Base-by-base conservation (phyloP, 2,329 filamentous ascomycete species). In the Beauveria australis region DNA sequence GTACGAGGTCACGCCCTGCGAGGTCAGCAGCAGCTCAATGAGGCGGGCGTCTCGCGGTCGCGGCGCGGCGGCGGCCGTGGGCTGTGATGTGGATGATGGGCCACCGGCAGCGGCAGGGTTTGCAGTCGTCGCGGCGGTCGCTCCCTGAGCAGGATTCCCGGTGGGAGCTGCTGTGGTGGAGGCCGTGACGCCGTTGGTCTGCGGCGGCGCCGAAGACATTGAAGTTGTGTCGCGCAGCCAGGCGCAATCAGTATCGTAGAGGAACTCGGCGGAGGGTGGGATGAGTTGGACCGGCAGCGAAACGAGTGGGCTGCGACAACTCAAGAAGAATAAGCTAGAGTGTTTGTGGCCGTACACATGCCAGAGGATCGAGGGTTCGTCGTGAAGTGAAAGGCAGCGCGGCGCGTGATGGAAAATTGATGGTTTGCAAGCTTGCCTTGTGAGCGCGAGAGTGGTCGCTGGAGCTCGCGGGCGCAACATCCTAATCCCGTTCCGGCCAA, bases 21-120 rank as follows among this genome's bases (percentile, higher is more conserved):
- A 88, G 22, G 87, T 87, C 53, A 94, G 85, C 56, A 94, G 83
- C 19, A 92, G 84, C 75, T 93, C 89, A 67, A 94, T 84, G 16
- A 91, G 85, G 68, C 89, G 87, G 18, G 88, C 84, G 73, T 94
- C 90, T 74, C 89, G 88, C 1, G 90, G 90, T 4, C 88, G 84
- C 55, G 81, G 79, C 22, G 79, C 76, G 12, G 77, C 68, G 37
- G 75, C 68, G 41, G 75, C 68, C 53, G 75, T 67, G 22, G 74
- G 64, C 52, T 70, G 65, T 52, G 69, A 63, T 52, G 66, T 64
- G 7, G 66, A 48, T 64, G 66, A 41, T 65, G 64, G 67, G 66
- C 54, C 44, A 66, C 61, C 51, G 26, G 66, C 52, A 61, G 68
- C 61, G 54, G 61, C n/a, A 57, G 62, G 28, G 16, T 49, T 49